These are phyloP conservation scores for Cryptococcus hybrid DNA, from an alignment of 1,284 basidiomycete species.

Conservation along the genomic window DNA sequence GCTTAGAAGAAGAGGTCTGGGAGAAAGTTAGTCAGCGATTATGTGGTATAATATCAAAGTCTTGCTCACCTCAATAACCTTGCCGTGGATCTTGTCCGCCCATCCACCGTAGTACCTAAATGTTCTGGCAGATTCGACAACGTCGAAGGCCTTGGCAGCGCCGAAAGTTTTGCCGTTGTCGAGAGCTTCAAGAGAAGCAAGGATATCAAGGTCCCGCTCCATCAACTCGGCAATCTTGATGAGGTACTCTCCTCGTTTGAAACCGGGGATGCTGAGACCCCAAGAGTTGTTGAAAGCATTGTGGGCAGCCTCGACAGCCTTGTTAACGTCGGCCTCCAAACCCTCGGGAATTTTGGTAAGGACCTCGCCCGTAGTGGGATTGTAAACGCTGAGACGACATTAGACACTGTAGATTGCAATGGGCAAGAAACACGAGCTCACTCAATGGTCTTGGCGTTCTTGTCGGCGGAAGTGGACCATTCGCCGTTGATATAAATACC, in stretches of 20 bases:
- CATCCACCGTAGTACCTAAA: slow-evolving; percentile 72
- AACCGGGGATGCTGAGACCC: slow-evolving; percentile 63
- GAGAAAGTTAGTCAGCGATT: not conserved
- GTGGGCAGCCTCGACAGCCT: slow-evolving; percentile 72
- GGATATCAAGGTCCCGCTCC: slow-evolving; percentile 66
- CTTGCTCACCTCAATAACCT: slow-evolving; percentile 50
- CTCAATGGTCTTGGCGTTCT: slow-evolving; percentile 47
- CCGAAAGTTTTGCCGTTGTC: slow-evolving; percentile 71
- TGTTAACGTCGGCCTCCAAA: slow-evolving; percentile 65
- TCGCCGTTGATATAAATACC: slow-evolving; percentile 82
- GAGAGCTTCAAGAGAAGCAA: slow-evolving; percentile 75
- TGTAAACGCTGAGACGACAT: slow-evolving; percentile 60
- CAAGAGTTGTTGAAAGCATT: slow-evolving; percentile 71
- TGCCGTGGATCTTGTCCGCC: slow-evolving; percentile 64
- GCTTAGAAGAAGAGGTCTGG: slow-evolving; percentile 60
- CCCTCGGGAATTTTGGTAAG: slow-evolving; percentile 68
- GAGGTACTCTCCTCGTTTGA: slow-evolving; percentile 61
- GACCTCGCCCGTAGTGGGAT: slow-evolving; percentile 73
- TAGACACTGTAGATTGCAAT: not conserved
- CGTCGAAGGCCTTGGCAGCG: slow-evolving; percentile 74
- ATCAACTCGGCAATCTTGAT: slow-evolving; percentile 71
- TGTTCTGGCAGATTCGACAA: slow-evolving; percentile 74
- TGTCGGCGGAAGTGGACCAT: slow-evolving; percentile 68
- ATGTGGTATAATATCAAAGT: not conserved
- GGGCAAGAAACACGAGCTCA: slow-evolving; percentile 20